A percentile compares a stretch with the other conserved stretches of the same genome.
Conservation (phyloP, 495 filamentous ascomycete species). For the Beverwykella pulmonaria region DNA sequence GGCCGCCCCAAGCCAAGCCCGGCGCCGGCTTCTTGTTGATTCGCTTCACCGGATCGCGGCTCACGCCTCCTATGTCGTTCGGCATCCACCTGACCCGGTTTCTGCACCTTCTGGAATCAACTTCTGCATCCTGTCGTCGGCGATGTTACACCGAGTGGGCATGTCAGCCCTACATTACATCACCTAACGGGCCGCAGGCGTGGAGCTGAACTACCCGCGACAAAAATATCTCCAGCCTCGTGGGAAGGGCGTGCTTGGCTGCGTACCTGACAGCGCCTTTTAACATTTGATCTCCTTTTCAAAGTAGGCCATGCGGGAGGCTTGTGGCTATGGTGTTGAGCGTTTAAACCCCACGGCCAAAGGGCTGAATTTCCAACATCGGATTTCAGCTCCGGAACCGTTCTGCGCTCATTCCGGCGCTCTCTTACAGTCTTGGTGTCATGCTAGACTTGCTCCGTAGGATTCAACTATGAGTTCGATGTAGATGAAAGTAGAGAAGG, state of each 20-base stretch:
- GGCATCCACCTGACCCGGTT: too few species aligned
- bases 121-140: conserved; percentile 7
- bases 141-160: conserved; percentile 2
- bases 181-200: not conserved
- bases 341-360: not conserved
- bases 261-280: conserved; percentile 10
- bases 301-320: conserved; percentile 8
- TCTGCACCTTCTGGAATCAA: not conserved
- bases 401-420: not conserved
- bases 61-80: not conserved
- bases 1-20: not conserved
- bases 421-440: not conserved
- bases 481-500: too few species aligned
- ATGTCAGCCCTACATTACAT: conserved; percentile 13
- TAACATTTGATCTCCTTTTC: not conserved
- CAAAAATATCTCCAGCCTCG: conserved; percentile 25
- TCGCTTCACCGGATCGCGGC: conserved; percentile 2
- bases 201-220: conserved; percentile 12
- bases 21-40: not conserved
- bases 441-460: not conserved
- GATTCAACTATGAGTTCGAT: too few species aligned
- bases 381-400: not conserved
- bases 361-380: not conserved
- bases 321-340: conserved; percentile 23
- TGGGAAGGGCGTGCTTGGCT: not conserved